These are phyloP conservation scores for Arachnopeziza araneosa DNA, from an alignment of 2,329 filamentous ascomycete species.

Conservation along the genomic window DNA sequence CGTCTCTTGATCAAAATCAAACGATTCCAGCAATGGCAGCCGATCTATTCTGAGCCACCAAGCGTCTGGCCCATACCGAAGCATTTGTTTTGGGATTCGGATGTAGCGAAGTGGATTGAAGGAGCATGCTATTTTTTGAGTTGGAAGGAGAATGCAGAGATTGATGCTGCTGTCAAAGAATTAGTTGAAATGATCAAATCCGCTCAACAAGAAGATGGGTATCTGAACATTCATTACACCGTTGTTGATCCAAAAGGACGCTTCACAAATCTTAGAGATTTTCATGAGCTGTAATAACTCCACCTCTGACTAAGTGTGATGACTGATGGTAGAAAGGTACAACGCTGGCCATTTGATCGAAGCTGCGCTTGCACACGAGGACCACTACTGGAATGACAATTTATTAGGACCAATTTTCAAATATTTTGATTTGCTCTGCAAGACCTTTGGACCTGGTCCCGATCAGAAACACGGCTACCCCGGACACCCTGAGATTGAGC, in stretches of 20 bases:
- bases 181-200: slow-evolving; percentile 51
- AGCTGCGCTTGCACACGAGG: slow-evolving; percentile 50
- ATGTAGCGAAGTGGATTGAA: slow-evolving; percentile 57
- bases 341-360: slow-evolving; percentile 59
- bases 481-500: slow-evolving; percentile 52
- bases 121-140: slow-evolving; percentile 52
- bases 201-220: slow-evolving; percentile 55
- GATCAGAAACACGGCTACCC: slow-evolving; percentile 53
- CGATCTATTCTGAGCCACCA: slow-evolving; percentile 44
- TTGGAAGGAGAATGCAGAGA: slow-evolving; percentile 37
- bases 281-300: slow-evolving; percentile 51
- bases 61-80: slow-evolving; percentile 51
- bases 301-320: not conserved
- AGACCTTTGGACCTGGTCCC: slow-evolving; percentile 45
- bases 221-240: slow-evolving; percentile 58
- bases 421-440: slow-evolving; percentile 47
- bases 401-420: slow-evolving; percentile 48
- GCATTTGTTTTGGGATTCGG: slow-evolving; percentile 55
- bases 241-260: slow-evolving; percentile 50
- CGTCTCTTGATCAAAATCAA: not conserved
- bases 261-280: slow-evolving; percentile 54
- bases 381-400: slow-evolving; percentile 44
- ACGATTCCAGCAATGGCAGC: slow-evolving; percentile 40
- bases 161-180: slow-evolving; percentile 47
- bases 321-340: slow-evolving; percentile 36